Base-by-base conservation (phyloP, 2,329 filamentous ascomycete species). In the Apiospora rasikravindrae region DNA sequence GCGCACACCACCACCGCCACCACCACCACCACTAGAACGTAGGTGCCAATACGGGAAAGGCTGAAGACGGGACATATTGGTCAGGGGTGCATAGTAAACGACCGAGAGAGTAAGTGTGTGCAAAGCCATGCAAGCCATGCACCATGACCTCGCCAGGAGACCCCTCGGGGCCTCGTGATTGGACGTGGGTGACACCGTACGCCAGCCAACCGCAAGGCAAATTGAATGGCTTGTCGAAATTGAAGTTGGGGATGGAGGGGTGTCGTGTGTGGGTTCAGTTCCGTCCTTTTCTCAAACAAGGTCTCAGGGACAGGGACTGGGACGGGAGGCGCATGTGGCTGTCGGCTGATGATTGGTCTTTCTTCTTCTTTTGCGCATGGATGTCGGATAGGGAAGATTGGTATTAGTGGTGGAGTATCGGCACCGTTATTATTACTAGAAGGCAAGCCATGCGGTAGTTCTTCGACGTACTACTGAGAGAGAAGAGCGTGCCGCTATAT, bases 271-370 rank as follows among this genome's bases (percentile, higher is more conserved):
- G 53, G 53, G 53, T 33, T 24, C 33, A 19, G 33, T 37, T n/a
- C 57, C 29, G 57, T 40, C n/a, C 33, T 40, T 40, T 64, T 64
- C 57, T 64, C 33, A 40, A 64, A 64, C 57, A 64, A 64, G 57
- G 57, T 64, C 57, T 64, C 57, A 64, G 29, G 8, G 16, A 61
- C 53, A 7, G 14, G 40, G 40, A 40, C 40, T 40, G 5, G 16
- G 16, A 49, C 22, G 14, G 29, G 19, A n/a, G 57, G 37, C 2
- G 29, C 16, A 7, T 37, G 53, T n/a, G 1, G n/a, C 1, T 37
- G 53, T 61, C 53, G 3, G 53, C 53, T 61, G 53, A 61, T 61
- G 33, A 37, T 14, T 42, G 40, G 40, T 61, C 29, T 8, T 22
- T 37, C 19, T 8, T 10, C 11, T 57, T 29, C 53, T 61, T 61